Base-by-base conservation (phyloP, 805 yeast genomes). In the Barnettozyma vustinii region DNA sequence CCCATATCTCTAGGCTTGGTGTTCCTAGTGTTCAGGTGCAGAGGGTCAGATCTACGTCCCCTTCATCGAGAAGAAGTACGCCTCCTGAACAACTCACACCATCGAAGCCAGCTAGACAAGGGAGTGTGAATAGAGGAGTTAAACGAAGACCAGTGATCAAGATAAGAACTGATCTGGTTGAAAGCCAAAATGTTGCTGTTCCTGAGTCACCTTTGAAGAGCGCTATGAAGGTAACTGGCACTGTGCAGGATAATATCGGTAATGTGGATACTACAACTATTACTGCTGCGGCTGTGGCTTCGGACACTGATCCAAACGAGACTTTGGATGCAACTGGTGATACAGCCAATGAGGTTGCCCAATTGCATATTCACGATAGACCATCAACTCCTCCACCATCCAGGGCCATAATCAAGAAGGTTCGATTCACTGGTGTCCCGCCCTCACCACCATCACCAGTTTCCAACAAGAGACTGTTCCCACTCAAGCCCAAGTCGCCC, bases 371-470 rank as follows among this genome's bases (percentile, higher is more conserved):
- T 15, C 33, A 46, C 3, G 33, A 39, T 3, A 18, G 9, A 21
- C 19, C 36, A 12, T 13, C 40, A 21, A 32, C 33, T 6, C 33
- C 32, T 26, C 25, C 15, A 23, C 33, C 47, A 39, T 39, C 46
- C n/a, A 42, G 20, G 26, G 35, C 37, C 15, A 52, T 49, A 2
- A 37, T 59, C 16, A 61, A 61, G 46, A 57, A 55, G 35, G 65
- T 61, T 5, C 46, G 65, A 6, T 61, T 61, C 44, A 59, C 51
- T 16, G 64, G 65, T 15, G 59, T 61, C 9, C 64, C 64, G 5
- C 46, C 52, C 9, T 32, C 52, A 27, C 57, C 49, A 26, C 59
- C 55, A 10, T 59, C 56, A 2, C 40, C 42, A 1, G 45, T 44
- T 10, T 40, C 44, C 13, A 36, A 42, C 45, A 44, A 37, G 26